A percentile compares a stretch with the other conserved stretches of the same genome.
These are phyloP conservation scores for Pythium rhizo-oryzae DNA, from an alignment of 352 stramenopile species.

Conservation along the genomic window DNA sequence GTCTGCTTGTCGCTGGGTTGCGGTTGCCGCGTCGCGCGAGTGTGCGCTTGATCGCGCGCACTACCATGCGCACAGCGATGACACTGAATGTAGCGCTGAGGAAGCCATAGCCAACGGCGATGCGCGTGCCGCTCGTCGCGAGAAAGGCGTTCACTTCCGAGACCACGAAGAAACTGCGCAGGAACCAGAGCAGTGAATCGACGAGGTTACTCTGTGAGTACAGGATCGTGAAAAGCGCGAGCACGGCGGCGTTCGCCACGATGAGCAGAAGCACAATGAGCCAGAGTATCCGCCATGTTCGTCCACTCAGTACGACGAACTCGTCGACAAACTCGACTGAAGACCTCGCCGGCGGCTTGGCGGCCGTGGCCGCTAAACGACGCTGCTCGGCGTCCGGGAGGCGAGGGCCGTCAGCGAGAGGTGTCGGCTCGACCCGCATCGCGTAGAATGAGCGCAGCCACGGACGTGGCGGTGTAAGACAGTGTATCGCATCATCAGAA, in stretches of 20 bases:
- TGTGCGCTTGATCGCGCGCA: background rate
- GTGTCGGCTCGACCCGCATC: background rate
- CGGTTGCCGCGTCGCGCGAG: background rate
- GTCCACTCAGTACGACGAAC: background rate
- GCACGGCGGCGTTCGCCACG: slow-evolving; percentile 8
- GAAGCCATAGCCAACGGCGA: background rate
- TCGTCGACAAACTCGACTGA: slow-evolving; percentile 4
- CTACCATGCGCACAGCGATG: background rate
- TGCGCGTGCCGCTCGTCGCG: background rate
- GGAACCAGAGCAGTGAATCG: slow-evolving; percentile 14
- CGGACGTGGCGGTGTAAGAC: background rate
- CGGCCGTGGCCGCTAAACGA: too few relatives aligned
- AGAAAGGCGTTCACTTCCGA: slow-evolving; percentile 8
- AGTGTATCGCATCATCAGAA: background rate
- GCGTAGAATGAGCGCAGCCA: background rate
- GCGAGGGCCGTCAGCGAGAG: background rate
- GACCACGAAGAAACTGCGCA: slow-evolving; percentile 4
- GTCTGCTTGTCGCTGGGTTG: too few relatives aligned
- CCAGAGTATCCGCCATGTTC: background rate
- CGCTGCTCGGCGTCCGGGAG: background rate
- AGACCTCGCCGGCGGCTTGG: background rate
- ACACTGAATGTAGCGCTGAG: background rate
- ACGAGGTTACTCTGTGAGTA: background rate
- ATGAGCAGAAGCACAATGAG: background rate
- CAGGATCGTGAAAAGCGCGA: slow-evolving; percentile 5